Conservation (phyloP, 1,284 basidiomycete genomes). For the Ceratobasidium sp. region DNA sequence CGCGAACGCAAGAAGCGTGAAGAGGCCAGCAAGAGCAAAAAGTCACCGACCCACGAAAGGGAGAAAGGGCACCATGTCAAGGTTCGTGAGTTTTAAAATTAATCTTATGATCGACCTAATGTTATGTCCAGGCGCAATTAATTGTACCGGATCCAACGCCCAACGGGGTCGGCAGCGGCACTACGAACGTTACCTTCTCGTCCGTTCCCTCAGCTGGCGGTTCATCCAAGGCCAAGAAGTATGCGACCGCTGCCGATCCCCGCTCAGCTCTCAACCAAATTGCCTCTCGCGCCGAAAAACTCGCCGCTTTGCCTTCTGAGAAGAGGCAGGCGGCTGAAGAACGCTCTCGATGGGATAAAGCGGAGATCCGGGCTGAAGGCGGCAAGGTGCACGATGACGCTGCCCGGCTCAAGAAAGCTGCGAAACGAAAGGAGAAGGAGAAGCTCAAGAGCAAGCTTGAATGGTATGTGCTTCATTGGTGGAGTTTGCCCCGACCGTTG, state of each 20-base stretch:
- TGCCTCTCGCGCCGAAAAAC: conserved; percentile 76
- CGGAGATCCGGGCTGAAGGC: conserved; percentile 84
- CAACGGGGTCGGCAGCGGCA: conserved; percentile 28
- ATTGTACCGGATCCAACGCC: conserved; percentile 41
- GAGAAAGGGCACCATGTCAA: conserved; percentile 65
- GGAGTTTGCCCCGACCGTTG: conserved; percentile 3
- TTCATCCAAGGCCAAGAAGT: conserved; percentile 64
- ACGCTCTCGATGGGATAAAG: conserved; percentile 87
- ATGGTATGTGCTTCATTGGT: conserved; percentile 69
- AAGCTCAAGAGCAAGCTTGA: conserved; percentile 84
- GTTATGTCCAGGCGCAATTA: conserved; percentile 19
- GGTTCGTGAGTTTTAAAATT: conserved; percentile 57
- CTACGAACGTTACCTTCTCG: conserved; percentile 29
- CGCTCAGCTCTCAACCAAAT: conserved; percentile 86
- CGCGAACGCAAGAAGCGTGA: conserved; percentile 79
- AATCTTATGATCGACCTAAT: background rate
- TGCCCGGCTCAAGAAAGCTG: conserved; percentile 84
- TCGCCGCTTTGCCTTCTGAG: conserved; percentile 80
- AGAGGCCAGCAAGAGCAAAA: conserved; percentile 66
- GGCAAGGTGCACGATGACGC: conserved; percentile 91
- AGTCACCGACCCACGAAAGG: conserved; percentile 63
- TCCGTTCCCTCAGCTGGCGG: conserved; percentile 17
- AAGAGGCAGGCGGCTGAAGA: conserved; percentile 83
- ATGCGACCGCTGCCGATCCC: conserved; percentile 82
- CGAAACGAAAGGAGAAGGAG: conserved; percentile 89